Base-by-base conservation (phyloP, 257 asterid genomes). In the Nicotiana benthamiana region DNA sequence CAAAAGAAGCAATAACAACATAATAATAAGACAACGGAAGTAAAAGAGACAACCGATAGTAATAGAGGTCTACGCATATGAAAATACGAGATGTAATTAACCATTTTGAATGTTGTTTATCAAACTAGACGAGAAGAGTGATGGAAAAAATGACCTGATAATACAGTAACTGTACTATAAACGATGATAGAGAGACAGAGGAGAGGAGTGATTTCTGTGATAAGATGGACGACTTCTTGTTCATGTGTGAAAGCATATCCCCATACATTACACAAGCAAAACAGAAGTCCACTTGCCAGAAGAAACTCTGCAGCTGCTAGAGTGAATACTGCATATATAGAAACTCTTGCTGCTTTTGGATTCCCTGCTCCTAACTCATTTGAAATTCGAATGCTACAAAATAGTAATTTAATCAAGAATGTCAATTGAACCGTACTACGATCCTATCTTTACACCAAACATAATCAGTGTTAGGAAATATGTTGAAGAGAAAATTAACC, bases 321-420 rank as follows among this genome's bases (percentile, higher is more conserved):
- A 80, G 80, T 79, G 61, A 89, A 65, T 10, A 84, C 93, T 20
- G 87, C 82, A 13, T 22, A 66, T 30, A 92, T 80, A 13, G 91
- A 88, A 8, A 84, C 43, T 84, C 79, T 81, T 36, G 94, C 96
- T 57, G 86, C 85, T 20, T 75, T 83, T n/a, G 93, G 87, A 75
- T 87, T 90, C 32, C 94, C 96, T 27, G 96, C 94, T 70, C 97
- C 97, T 12, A 93, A 85, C 82, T 89, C 93, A 26, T 93, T 93
- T 8, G 96, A 88, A 75, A 93, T 86, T 80, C 92, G 85, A 61
- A 93, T 90, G 83, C 96, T 93, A 80, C 66, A 86, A 65, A 75
- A 83, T 18, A 18, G 24, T 70, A 68, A 32, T 26, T 40, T 40
- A 75, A 56, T 5, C 5, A 26, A 12, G 28, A 36, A 16, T 17